phyloP scores from a whole-genome alignment of 2,329 filamentous ascomycete species.

The Trichoderma oligosporum region DNA sequence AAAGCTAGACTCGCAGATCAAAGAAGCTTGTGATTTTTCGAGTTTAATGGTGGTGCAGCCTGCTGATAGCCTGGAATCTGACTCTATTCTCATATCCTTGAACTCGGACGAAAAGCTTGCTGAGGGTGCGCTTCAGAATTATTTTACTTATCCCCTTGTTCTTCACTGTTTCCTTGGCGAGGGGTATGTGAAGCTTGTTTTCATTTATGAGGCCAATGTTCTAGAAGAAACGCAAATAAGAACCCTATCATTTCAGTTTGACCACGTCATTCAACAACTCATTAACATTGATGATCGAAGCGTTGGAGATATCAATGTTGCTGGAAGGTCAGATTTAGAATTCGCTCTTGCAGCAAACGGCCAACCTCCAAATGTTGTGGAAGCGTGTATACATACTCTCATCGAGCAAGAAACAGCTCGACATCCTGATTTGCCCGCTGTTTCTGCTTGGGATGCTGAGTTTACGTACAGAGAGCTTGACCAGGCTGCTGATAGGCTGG shows the following conservation, averaged over 20 bases:
- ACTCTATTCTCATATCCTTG: not conserved
- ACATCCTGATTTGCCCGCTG: not conserved
- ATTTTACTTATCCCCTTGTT: conserved; percentile 12
- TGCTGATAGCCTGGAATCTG: not conserved
- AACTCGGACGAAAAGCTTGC: not conserved
- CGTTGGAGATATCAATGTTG: not conserved
- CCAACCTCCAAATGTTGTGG: not conserved
- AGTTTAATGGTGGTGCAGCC: conserved; percentile 20
- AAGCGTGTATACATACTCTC: not conserved
- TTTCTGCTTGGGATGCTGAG: conserved; percentile 25
- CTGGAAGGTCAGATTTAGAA: not conserved
- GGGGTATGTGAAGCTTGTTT: not conserved
- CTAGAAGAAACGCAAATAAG: not conserved
- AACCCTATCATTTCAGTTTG: conserved; percentile 1
- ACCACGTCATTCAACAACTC: conserved; percentile 10
- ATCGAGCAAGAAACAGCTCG: not conserved
- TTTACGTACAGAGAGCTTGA: conserved; percentile 23
- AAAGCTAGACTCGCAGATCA: conserved; percentile 16
- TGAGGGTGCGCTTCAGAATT: not conserved
- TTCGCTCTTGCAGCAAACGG: not conserved
- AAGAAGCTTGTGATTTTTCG: conserved; percentile 15
- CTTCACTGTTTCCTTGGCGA: conserved; percentile 5
- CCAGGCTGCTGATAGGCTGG: not conserved
- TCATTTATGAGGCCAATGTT: not conserved
- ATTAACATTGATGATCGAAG: not conserved